phyloP scores from a whole-genome alignment of 176 grass and related monocot species.

The Musa acuminata region DNA sequence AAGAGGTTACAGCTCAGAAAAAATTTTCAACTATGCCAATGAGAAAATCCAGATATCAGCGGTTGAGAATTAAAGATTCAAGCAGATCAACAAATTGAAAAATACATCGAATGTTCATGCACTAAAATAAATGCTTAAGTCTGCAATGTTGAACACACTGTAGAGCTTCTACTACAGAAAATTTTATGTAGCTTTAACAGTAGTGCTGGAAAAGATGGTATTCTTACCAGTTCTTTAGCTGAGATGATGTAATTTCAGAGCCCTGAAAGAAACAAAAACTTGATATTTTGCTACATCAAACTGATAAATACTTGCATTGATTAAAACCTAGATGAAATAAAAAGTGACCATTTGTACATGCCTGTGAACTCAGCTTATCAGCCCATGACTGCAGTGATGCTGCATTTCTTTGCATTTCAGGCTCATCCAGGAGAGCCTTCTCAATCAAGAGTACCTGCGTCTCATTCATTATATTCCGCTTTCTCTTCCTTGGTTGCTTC shows the following conservation, averaged over 20 bases:
- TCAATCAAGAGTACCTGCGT: conserved; percentile 70
- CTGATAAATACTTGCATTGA: neutral
- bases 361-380: conserved; percentile 51
- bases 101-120: too few relatives aligned
- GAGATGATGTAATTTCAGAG: conserved; percentile 78
- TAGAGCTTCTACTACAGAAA: too few relatives aligned
- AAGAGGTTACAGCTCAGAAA: too few relatives aligned
- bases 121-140: too few relatives aligned
- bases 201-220: too few relatives aligned
- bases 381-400: conserved; percentile 58
- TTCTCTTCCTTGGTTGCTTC: conserved; percentile 77
- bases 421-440: conserved; percentile 73
- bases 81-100: too few relatives aligned
- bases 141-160: too few relatives aligned
- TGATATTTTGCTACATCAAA: conserved; percentile 24
- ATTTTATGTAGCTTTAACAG: too few relatives aligned
- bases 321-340: neutral
- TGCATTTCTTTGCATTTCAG: conserved; percentile 86
- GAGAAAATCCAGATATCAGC: too few relatives aligned
- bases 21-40: too few relatives aligned
- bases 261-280: conserved; percentile 51
- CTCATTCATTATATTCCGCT: conserved; percentile 85
- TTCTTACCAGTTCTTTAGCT: conserved; percentile 94
- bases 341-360: conserved; percentile 28
- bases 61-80: too few relatives aligned